A percentile compares a stretch with the other conserved stretches of the same genome.
Conservation (phyloP, 768 basidiomycete genomes). For the Cubamyces lactineus region DNA sequence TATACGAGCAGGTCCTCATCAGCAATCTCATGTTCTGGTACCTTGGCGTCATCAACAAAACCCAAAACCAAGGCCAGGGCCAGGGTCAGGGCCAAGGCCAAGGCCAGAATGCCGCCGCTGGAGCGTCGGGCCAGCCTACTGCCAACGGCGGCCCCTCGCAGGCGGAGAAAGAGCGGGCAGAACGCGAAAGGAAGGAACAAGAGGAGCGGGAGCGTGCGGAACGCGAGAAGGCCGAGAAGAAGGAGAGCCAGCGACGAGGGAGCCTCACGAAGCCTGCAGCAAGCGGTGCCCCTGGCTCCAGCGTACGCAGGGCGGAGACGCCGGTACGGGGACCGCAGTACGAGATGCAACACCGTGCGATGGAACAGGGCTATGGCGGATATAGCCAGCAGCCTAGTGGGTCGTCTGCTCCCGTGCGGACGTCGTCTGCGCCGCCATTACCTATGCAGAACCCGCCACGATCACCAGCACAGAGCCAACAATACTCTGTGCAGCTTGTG, state of each 20-base stretch:
- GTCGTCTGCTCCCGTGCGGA: conserved; percentile 15
- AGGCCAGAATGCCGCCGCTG: conserved; percentile 38
- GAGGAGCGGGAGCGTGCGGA: conserved; percentile 44
- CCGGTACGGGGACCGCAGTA: conserved; percentile 89
- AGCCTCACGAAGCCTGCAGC: conserved; percentile 70
- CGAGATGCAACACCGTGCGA: conserved; percentile 90
- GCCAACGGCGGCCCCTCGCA: conserved; percentile 30
- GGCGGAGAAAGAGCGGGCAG: conserved; percentile 38
- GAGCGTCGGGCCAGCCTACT: conserved; percentile 19
- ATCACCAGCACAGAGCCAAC: conserved; percentile 16
- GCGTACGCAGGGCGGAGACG: conserved; percentile 77
- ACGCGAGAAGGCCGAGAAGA: conserved; percentile 48
- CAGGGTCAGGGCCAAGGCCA: conserved; percentile 33
- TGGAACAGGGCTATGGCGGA: conserved; percentile 81
- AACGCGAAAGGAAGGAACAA: conserved; percentile 43
- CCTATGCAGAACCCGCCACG: conserved; percentile 20
- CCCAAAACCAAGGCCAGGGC: conserved; percentile 41
- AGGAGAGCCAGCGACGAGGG: conserved; percentile 45
- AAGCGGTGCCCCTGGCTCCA: conserved; percentile 45
- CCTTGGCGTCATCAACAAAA: conserved; percentile 94
- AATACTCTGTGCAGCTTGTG: conserved; percentile 30
- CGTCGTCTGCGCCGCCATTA: conserved; percentile 32
- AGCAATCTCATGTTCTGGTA: conserved; percentile 99
- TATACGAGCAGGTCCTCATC: conserved; percentile 95
- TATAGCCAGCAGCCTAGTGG: conserved; percentile 24